These are phyloP conservation scores for Conringia planisiliqua DNA, from an alignment of 345 rosid genomes.

Conservation along the genomic window DNA sequence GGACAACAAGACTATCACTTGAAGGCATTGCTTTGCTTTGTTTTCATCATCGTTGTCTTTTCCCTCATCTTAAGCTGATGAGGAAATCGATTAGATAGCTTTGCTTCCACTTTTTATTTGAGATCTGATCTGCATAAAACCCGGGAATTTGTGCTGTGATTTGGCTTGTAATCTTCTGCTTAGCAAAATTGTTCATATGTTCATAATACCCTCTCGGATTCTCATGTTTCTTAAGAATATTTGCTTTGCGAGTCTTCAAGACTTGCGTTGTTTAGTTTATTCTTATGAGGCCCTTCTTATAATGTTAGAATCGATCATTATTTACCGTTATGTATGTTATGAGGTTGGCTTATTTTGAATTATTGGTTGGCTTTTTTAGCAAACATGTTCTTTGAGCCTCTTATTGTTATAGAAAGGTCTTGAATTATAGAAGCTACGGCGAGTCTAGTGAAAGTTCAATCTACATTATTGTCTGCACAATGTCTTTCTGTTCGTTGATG, in stretches of 20 bases:
- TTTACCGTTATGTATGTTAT: background rate
- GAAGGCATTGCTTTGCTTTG: conserved; percentile 55
- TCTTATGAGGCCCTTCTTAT: no score
- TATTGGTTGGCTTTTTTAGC: background rate
- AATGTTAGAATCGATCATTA: background rate
- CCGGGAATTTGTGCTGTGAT: conserved; percentile 7
- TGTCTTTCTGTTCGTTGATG: background rate
- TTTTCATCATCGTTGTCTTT: conserved; percentile 50
- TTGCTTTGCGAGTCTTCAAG: background rate
- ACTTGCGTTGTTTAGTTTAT: background rate
- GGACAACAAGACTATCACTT: conserved; percentile 75
- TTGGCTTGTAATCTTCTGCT: conserved; percentile 19
- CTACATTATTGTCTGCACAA: background rate
- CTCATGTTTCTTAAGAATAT: background rate
- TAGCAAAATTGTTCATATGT: conserved; percentile 22
- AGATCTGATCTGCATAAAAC: conserved; percentile 7
- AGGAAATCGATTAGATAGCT: conserved; percentile 13
- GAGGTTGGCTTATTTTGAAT: background rate
- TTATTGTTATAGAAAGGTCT: background rate
- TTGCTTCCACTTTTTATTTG: background rate
- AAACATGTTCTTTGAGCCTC: conserved; percentile 1
- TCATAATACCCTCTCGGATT: background rate
- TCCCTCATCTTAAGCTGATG: conserved; percentile 59
- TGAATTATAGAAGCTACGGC: background rate
- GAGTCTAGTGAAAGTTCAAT: background rate